Percentiles rank a stretch among this genome's conserved stretches.
Evolutionary conservation across 2,329 filamentous ascomycete genomes (phyloP).

Genomic region (Thermoascus crustaceus): DNA sequence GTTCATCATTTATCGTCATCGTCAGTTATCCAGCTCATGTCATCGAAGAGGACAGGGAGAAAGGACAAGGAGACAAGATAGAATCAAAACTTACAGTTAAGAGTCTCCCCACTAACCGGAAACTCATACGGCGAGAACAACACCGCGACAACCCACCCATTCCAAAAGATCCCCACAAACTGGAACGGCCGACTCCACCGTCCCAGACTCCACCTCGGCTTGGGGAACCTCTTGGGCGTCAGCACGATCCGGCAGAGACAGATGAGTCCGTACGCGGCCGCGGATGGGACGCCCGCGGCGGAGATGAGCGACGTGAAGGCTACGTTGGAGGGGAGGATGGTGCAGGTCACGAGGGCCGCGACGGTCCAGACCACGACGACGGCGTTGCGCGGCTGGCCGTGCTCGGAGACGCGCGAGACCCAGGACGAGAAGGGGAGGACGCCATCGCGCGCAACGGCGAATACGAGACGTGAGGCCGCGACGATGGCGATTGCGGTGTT

Average conservation of each 20-base stretch:
- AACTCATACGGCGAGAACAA: slow-evolving; percentile 41
- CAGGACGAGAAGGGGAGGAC: slow-evolving; percentile 52
- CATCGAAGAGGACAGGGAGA: neutral
- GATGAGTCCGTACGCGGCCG: slow-evolving; percentile 46
- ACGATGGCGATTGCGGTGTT: slow-evolving; percentile 54
- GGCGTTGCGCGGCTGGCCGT: slow-evolving; percentile 53
- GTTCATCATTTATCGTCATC: slow-evolving; percentile 8
- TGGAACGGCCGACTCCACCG: slow-evolving; percentile 40
- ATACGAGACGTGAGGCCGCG: slow-evolving; percentile 54
- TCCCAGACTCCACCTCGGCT: slow-evolving; percentile 41
- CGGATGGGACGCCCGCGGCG: slow-evolving; percentile 45
- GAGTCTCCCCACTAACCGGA: slow-evolving; percentile 35
- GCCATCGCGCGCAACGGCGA: slow-evolving; percentile 54
- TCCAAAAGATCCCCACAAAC: slow-evolving; percentile 42
- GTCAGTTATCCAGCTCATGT: neutral
- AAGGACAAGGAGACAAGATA: neutral
- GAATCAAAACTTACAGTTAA: slow-evolving; percentile 34
- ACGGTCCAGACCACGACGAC: slow-evolving; percentile 52
- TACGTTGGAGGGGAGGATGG: slow-evolving; percentile 48
- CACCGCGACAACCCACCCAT: slow-evolving; percentile 43
- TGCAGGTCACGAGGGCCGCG: slow-evolving; percentile 49
- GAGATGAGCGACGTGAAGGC: slow-evolving; percentile 49
- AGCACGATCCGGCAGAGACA: slow-evolving; percentile 42
- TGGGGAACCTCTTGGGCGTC: slow-evolving; percentile 42
- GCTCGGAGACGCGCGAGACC: slow-evolving; percentile 46